Percentiles rank a stretch among this genome's conserved stretches.
Conservation (phyloP, 163 green algal species). For the Coccomyxa subellipsoidea region DNA sequence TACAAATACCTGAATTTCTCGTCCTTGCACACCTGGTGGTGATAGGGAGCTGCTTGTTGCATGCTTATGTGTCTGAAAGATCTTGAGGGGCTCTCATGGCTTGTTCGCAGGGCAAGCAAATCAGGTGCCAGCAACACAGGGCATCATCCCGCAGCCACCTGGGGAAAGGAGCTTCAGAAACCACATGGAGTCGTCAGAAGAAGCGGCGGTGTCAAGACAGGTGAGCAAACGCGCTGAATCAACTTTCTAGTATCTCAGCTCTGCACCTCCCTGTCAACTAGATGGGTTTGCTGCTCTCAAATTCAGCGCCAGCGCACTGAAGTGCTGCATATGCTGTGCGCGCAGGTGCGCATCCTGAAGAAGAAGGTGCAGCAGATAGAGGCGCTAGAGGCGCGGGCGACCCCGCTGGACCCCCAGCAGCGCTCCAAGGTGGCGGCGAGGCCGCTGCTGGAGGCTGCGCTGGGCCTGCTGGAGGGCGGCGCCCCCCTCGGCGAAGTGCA, state of each 20-base stretch:
- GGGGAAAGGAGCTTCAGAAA: constrained; percentile 7
- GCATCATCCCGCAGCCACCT: background rate
- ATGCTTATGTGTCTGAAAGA: background rate
- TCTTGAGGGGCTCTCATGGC: background rate
- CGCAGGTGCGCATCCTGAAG: constrained; percentile 25
- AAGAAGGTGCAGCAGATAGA: constrained; percentile 82
- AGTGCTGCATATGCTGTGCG: background rate
- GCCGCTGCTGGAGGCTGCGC: constrained; percentile 27
- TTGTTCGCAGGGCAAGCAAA: too few species aligned
- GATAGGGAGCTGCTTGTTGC: too few species aligned
- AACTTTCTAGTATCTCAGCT: too few species aligned
- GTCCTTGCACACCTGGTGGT: too few species aligned
- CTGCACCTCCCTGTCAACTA: too few species aligned
- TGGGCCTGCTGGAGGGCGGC: constrained; percentile 10
- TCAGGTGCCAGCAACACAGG: too few species aligned
- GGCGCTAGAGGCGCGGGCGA: constrained; percentile 31
- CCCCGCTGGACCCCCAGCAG: constrained; percentile 69
- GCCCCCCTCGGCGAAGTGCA: constrained; percentile 9
- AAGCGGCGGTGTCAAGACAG: background rate
- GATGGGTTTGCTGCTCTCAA: too few species aligned
- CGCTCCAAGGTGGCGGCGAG: constrained; percentile 57
- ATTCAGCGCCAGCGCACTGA: background rate
- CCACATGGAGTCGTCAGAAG: constrained; percentile 3
- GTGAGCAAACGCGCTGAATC: background rate
- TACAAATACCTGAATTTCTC: too few species aligned